A percentile compares a stretch with the other conserved stretches of the same genome.
phyloP scores from a whole-genome alignment of 257 asterid species.

The Lithospermum erythrorhizon region DNA sequence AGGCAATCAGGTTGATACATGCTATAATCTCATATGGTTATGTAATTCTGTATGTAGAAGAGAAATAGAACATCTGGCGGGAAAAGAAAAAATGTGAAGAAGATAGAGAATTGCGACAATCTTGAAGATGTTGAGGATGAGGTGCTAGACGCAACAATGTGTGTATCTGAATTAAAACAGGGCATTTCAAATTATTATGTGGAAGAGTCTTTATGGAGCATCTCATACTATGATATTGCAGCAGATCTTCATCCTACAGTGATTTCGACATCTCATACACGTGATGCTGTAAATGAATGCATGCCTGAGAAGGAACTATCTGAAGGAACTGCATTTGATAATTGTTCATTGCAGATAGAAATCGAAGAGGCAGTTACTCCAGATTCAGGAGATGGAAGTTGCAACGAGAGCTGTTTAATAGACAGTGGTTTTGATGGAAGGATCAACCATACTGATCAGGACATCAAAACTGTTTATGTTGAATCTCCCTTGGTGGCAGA shows the following conservation, averaged over 20 bases:
- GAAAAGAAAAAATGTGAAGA: conserved; percentile 34
- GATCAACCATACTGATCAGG: conserved; percentile 16
- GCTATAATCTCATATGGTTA: not conserved
- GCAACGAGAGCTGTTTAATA: conserved; percentile 30
- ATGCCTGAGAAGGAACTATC: conserved; percentile 18
- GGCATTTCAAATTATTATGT: conserved; percentile 18
- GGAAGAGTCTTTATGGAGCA: conserved; percentile 9
- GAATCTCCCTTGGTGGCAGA: conserved; percentile 19
- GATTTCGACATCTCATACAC: conserved; percentile 20
- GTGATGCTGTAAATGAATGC: conserved; percentile 16
- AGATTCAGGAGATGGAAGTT: conserved; percentile 19
- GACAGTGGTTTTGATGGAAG: conserved; percentile 18
- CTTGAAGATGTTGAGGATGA: conserved; percentile 14
- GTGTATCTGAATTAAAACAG: conserved; percentile 23
- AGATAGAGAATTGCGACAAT: conserved; percentile 16
- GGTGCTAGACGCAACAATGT: conserved; percentile 20
- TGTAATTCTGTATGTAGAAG: conserved; percentile 27
- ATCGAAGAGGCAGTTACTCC: conserved; percentile 10
- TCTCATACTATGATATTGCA: conserved; percentile 14
- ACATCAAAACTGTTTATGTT: conserved; percentile 12
- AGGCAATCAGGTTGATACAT: not conserved
- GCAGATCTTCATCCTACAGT: conserved; percentile 22
- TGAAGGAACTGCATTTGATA: conserved; percentile 14
- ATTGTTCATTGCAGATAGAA: conserved; percentile 12
- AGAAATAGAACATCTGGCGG: conserved; percentile 27